phyloP scores from a whole-genome alignment of 2,329 filamentous ascomycete genomes.

The Aspergillus hiratsukae region DNA sequence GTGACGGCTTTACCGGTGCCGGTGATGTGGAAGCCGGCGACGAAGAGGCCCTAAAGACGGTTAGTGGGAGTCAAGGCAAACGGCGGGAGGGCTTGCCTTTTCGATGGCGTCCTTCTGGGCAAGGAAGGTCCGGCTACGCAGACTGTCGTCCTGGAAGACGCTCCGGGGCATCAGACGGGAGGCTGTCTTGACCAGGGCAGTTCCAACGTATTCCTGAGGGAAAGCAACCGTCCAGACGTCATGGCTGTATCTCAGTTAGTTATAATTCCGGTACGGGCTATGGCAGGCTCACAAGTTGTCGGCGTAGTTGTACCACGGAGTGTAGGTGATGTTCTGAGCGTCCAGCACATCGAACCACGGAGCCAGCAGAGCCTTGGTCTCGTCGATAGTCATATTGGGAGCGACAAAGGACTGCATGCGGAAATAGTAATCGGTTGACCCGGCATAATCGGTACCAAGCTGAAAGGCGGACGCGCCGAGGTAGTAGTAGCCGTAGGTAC shows the following conservation, averaged over 20 bases:
- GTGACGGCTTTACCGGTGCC: constrained; percentile 16
- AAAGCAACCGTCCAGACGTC: constrained; percentile 24
- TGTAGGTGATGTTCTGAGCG: constrained; percentile 20
- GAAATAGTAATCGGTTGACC: constrained; percentile 21
- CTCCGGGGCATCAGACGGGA: constrained; percentile 33
- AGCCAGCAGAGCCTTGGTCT: constrained; percentile 21
- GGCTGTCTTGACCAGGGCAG: constrained; percentile 18
- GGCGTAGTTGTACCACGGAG: constrained; percentile 22
- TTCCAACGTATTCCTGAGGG: constrained; percentile 22
- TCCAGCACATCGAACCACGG: constrained; percentile 25
- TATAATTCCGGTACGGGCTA: constrained; percentile 8
- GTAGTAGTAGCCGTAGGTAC: constrained; percentile 32
- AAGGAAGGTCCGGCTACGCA: constrained; percentile 26
- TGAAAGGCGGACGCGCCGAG: constrained; percentile 28
- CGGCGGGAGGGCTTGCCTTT: constrained; percentile 20
- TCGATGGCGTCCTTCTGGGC: constrained; percentile 19
- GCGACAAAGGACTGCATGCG: constrained; percentile 22
- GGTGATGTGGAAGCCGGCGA: constrained; percentile 19
- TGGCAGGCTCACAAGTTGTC: constrained; percentile 23
- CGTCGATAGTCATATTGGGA: constrained; percentile 22
- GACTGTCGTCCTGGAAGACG: constrained; percentile 27
- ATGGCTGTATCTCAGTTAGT: constrained; percentile 3
- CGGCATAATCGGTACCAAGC: constrained; percentile 25
- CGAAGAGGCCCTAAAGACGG: constrained; percentile 14
- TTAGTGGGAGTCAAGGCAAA: background rate